phyloP scores from a whole-genome alignment of 2,329 filamentous ascomycete genomes.

The Bipolaris zeicola region DNA sequence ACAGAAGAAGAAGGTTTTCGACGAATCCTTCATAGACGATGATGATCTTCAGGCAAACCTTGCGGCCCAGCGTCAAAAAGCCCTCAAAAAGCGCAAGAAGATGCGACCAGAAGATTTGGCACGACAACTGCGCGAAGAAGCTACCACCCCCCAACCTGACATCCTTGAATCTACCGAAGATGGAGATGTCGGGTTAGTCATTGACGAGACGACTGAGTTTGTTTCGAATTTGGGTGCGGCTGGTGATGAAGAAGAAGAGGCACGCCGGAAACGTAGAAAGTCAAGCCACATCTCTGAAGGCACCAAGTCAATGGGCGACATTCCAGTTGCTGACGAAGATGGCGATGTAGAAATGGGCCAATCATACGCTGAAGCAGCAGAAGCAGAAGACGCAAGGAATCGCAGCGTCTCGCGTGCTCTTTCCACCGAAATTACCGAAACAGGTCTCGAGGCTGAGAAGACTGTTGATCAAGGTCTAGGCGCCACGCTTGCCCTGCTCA shows the following conservation, averaged over 20 bases:
- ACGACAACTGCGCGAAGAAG: slow-evolving; percentile 73
- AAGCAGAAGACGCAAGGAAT: slow-evolving; percentile 53
- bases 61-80: slow-evolving; percentile 78
- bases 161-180: slow-evolving; percentile 66
- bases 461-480: slow-evolving; percentile 79
- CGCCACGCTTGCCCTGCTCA: slow-evolving; percentile 79
- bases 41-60: slow-evolving; percentile 89
- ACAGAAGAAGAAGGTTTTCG: slow-evolving; percentile 64
- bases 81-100: slow-evolving; percentile 91
- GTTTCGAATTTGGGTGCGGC: slow-evolving; percentile 75
- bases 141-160: slow-evolving; percentile 52
- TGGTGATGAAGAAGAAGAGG: slow-evolving; percentile 33
- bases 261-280: slow-evolving; percentile 58
- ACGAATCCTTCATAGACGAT: slow-evolving; percentile 81
- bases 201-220: slow-evolving; percentile 95
- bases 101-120: slow-evolving; percentile 85
- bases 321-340: slow-evolving; percentile 53
- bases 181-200: slow-evolving; percentile 74
- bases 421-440: slow-evolving; percentile 63
- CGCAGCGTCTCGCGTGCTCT: slow-evolving; percentile 42
- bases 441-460: slow-evolving; percentile 84
- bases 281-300: slow-evolving; percentile 36
- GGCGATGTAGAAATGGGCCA: slow-evolving; percentile 61
- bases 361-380: slow-evolving; percentile 58
- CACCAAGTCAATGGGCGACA: slow-evolving; percentile 29